phyloP scores from a whole-genome alignment of 2,329 filamentous ascomycete genomes.

The Ampelomyces quisqualis region DNA sequence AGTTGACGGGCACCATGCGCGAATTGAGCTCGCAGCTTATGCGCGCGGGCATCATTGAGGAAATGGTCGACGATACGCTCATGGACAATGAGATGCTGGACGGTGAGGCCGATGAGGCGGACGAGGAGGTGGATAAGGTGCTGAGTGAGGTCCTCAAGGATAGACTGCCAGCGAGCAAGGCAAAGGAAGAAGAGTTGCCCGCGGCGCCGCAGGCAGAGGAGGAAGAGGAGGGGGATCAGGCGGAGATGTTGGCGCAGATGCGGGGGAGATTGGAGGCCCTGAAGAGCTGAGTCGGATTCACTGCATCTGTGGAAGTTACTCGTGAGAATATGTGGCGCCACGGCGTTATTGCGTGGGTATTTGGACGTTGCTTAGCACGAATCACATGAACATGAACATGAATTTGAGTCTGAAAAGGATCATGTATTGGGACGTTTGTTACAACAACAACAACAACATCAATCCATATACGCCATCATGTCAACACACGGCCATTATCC shows the following conservation, averaged over 20 bases:
- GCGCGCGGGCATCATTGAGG: slow-evolving; percentile 94
- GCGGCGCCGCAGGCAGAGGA: slow-evolving; percentile 58
- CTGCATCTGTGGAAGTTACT: too few relatives aligned
- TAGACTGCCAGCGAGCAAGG: slow-evolving; percentile 67
- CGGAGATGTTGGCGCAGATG: slow-evolving; percentile 93
- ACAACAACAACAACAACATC: too few relatives aligned
- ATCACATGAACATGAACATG: too few relatives aligned
- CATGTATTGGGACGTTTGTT: too few relatives aligned
- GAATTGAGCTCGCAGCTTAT: slow-evolving; percentile 84
- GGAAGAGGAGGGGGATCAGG: slow-evolving; percentile 80
- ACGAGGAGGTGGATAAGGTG: slow-evolving; percentile 83
- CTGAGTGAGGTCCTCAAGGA: slow-evolving; percentile 88
- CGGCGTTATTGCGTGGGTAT: too few relatives aligned
- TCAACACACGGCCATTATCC: too few relatives aligned
- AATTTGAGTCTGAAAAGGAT: too few relatives aligned
- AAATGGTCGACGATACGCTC: slow-evolving; percentile 87
- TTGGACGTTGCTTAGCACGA: too few relatives aligned
- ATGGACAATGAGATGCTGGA: slow-evolving; percentile 69
- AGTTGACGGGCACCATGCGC: slow-evolving; percentile 85
- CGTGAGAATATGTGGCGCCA: too few relatives aligned
- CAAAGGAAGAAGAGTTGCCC: slow-evolving; percentile 55
- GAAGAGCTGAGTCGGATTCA: slow-evolving; percentile 65
- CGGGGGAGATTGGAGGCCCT: slow-evolving; percentile 84
- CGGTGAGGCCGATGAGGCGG: slow-evolving; percentile 70
- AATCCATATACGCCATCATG: too few relatives aligned